A percentile compares a stretch with the other conserved stretches of the same genome.
These are phyloP conservation scores for Microdochium bolleyi DNA, from an alignment of 2,329 filamentous ascomycete species.

Conservation along the genomic window DNA sequence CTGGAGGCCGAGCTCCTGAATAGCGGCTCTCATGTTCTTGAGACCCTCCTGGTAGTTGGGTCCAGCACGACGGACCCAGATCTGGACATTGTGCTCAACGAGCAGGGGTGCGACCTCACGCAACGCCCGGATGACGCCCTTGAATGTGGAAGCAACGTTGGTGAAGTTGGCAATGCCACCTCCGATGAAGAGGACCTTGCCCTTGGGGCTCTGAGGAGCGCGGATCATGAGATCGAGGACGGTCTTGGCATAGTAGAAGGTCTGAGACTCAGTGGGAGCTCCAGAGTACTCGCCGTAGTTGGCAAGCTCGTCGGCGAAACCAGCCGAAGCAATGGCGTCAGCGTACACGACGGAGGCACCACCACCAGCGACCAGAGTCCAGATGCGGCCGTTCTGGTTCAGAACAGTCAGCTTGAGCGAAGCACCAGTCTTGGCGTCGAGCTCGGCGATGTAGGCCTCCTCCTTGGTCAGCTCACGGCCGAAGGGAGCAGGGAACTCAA, in stretches of 20 bases:
- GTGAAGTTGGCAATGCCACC: slow-evolving; percentile 99
- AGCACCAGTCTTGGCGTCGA: slow-evolving; percentile 98
- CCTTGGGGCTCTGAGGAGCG: slow-evolving; percentile 73
- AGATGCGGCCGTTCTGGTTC: slow-evolving; percentile 85
- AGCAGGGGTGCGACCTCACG: slow-evolving; percentile 81
- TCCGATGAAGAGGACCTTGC: slow-evolving; percentile 99
- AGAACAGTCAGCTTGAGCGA: slow-evolving; percentile 97
- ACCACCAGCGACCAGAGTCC: slow-evolving; percentile 98
- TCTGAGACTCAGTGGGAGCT: slow-evolving; percentile 96
- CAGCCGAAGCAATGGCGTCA: slow-evolving; percentile 93
- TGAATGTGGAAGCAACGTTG: slow-evolving; percentile 98
- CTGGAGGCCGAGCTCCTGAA: slow-evolving; percentile 79
- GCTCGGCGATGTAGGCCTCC: slow-evolving; percentile 97
- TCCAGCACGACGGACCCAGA: slow-evolving; percentile 85
- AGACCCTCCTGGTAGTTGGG: slow-evolving; percentile 99
- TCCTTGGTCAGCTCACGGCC: slow-evolving; percentile 98
- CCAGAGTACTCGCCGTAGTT: slow-evolving; percentile 99
- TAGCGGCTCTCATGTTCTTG: slow-evolving; percentile 98
- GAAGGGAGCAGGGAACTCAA: slow-evolving; percentile 98
- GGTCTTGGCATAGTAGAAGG: slow-evolving; percentile 97
- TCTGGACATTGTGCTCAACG: slow-evolving; percentile 94
- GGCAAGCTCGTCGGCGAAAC: slow-evolving; percentile 91
- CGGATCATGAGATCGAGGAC: slow-evolving; percentile 97
- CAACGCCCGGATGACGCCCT: slow-evolving; percentile 95
- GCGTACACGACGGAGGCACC: slow-evolving; percentile 99